phyloP scores from a whole-genome alignment of 768 basidiomycete species.

The Paxillus involutus region DNA sequence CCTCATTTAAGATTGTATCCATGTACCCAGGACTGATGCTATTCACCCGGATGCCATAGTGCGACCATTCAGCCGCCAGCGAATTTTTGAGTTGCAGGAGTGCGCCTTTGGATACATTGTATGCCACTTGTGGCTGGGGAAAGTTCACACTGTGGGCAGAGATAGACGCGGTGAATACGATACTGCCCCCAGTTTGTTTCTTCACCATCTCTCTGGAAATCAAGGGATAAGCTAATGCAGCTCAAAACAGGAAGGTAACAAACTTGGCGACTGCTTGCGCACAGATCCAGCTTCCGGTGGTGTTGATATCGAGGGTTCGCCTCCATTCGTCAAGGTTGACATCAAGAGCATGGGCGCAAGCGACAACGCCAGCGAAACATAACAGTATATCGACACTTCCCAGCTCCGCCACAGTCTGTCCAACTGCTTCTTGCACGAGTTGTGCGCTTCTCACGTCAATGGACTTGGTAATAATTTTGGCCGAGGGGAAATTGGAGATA shows the following conservation, averaged over 20 bases:
- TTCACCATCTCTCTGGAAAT: slow-evolving; percentile 39
- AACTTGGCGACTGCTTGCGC: slow-evolving; percentile 42
- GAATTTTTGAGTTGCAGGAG: slow-evolving; percentile 38
- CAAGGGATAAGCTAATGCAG: not conserved
- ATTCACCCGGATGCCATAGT: slow-evolving; percentile 43
- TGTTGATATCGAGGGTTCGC: slow-evolving; percentile 40
- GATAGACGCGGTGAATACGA: slow-evolving; percentile 44
- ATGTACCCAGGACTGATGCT: slow-evolving; percentile 45
- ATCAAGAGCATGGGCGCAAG: slow-evolving; percentile 33
- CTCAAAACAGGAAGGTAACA: not conserved
- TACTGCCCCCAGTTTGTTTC: slow-evolving; percentile 39
- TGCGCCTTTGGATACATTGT: slow-evolving; percentile 44
- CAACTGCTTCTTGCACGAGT: slow-evolving; percentile 26
- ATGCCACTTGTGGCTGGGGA: slow-evolving; percentile 41
- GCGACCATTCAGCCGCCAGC: slow-evolving; percentile 43
- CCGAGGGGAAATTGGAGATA: slow-evolving; percentile 25
- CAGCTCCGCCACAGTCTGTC: slow-evolving; percentile 25
- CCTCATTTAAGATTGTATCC: slow-evolving; percentile 42
- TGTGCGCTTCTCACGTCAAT: slow-evolving; percentile 35
- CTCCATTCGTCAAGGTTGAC: slow-evolving; percentile 35
- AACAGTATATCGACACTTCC: slow-evolving; percentile 38
- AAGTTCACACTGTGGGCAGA: slow-evolving; percentile 42
- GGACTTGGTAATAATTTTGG: slow-evolving; percentile 31
- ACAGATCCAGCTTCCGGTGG: slow-evolving; percentile 46
- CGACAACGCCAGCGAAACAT: slow-evolving; percentile 45